Percentiles rank a stretch among this genome's conserved stretches.
phyloP scores from a whole-genome alignment of 2,329 filamentous ascomycete species.

The Phaeomoniella chlamydospora region DNA sequence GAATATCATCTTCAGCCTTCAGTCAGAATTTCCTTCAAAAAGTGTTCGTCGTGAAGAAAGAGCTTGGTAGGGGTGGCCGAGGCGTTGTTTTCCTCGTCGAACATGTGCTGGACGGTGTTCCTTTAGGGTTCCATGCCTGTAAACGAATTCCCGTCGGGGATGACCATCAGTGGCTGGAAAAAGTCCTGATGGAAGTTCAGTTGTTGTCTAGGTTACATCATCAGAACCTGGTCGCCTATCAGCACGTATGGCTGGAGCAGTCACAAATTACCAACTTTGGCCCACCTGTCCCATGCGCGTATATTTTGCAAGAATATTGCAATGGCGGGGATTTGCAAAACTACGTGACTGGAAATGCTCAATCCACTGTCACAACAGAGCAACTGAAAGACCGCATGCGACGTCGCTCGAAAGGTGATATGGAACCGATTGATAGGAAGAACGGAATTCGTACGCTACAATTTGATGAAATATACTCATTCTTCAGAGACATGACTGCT shows the following conservation, averaged over 20 bases:
- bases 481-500: constrained; percentile 90
- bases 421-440: constrained; percentile 44
- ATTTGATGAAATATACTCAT: constrained; percentile 90
- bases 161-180: constrained; percentile 89
- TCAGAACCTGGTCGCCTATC: constrained; percentile 89
- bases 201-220: constrained; percentile 83
- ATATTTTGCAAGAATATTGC: constrained; percentile 96
- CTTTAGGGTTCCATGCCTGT: constrained; percentile 83
- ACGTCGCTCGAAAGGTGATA: constrained; percentile 63
- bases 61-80: constrained; percentile 81
- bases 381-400: constrained; percentile 79
- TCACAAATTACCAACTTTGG: constrained; percentile 72
- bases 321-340: constrained; percentile 82
- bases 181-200: constrained; percentile 86
- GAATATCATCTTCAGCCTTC: constrained; percentile 77
- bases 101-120: constrained; percentile 79
- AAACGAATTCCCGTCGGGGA: constrained; percentile 93
- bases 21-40: constrained; percentile 83
- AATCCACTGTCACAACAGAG: constrained; percentile 55
- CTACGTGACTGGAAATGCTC: constrained; percentile 61
- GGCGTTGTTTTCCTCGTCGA: constrained; percentile 89
- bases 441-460: constrained; percentile 41
- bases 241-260: constrained; percentile 94
- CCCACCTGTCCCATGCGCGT: constrained; percentile 83
- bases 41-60: constrained; percentile 81